Base-by-base conservation (phyloP, 2,329 filamentous ascomycete genomes). In the Bretziella fagacearum region DNA sequence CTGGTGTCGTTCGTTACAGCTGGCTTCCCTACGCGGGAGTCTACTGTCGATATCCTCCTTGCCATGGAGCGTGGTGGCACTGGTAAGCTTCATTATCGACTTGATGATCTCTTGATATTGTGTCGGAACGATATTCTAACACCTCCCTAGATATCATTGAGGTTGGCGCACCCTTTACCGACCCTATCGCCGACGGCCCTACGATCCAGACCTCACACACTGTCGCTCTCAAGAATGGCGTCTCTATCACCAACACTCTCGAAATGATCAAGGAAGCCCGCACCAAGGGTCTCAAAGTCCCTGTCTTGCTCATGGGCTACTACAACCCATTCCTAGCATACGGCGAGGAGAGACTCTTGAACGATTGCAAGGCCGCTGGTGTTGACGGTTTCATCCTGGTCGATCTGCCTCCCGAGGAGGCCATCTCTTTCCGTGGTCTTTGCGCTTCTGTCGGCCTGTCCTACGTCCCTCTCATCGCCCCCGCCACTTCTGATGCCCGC, bases 331-430 rank as follows among this genome's bases (percentile, higher is more conserved):
- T 96, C 52, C 69, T 96, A 52, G 84, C 81, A 57, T 98, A 96
- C 60, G 91, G 91, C 46, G 91, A 98, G 66, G 86, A 94, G 65
- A 74, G 73, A 51, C 77, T 96, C 63, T 69, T 98, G 47, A 72
- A 77, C 56, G 87, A 96, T 62, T 84, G 85, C 62, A 80, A 81
- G 60, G 75, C 77, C 47, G 82, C 84, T 2, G 85, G 87, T 22
- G 77, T 93, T 60, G 95, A 94, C 64, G 89, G 91, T 50, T 96
- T 96, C 65, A 95, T 98, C 57, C 80, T 96, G 59, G 89, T 94
- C 48, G 89, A 98, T 60, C 65, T 98, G 57, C 89, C 91, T 11
- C 89, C 89, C 2, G 89, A 96, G 71, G 89, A 98, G 69, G 89
- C 91, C 53, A 73, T 95, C 45, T 80, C 83, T 50, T 98, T 96